These are phyloP conservation scores for Penicillium psychrosexuale DNA, from an alignment of 2,329 filamentous ascomycete genomes.

Conservation along the genomic window DNA sequence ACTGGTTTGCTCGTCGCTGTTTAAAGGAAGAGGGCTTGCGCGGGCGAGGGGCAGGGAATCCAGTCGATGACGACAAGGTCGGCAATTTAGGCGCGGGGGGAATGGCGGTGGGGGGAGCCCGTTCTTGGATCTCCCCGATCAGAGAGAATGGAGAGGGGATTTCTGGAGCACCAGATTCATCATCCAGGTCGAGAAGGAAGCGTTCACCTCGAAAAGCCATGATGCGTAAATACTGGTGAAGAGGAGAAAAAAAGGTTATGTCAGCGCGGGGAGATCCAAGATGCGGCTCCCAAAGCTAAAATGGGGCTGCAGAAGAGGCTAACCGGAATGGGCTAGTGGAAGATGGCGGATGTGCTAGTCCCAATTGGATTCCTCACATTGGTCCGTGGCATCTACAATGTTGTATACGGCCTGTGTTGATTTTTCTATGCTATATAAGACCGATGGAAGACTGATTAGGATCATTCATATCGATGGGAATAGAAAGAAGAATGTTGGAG, in stretches of 20 bases:
- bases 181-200: conserved; percentile 59
- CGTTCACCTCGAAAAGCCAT: conserved; percentile 59
- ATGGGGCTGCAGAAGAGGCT: conserved; percentile 21
- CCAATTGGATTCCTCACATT: conserved; percentile 18
- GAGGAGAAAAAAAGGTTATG: conserved; percentile 21
- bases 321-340: conserved; percentile 21
- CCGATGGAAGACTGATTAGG: neutral
- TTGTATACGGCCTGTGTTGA: conserved; percentile 5
- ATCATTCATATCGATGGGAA: neutral
- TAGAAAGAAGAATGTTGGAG: too few species aligned
- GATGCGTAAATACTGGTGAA: conserved; percentile 8
- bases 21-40: conserved; percentile 77
- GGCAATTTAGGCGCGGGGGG: conserved; percentile 54
- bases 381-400: conserved; percentile 14
- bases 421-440: neutral
- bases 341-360: conserved; percentile 18
- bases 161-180: conserved; percentile 33
- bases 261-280: conserved; percentile 26
- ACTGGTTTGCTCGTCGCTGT: conserved; percentile 53
- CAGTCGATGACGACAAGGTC: conserved; percentile 53
- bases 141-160: conserved; percentile 38
- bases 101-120: conserved; percentile 51
- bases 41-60: conserved; percentile 88
- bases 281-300: conserved; percentile 41
- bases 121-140: conserved; percentile 77